A percentile compares a stretch with the other conserved stretches of the same genome.
phyloP scores from a whole-genome alignment of 768 basidiomycete genomes.

The Mycena venus region DNA sequence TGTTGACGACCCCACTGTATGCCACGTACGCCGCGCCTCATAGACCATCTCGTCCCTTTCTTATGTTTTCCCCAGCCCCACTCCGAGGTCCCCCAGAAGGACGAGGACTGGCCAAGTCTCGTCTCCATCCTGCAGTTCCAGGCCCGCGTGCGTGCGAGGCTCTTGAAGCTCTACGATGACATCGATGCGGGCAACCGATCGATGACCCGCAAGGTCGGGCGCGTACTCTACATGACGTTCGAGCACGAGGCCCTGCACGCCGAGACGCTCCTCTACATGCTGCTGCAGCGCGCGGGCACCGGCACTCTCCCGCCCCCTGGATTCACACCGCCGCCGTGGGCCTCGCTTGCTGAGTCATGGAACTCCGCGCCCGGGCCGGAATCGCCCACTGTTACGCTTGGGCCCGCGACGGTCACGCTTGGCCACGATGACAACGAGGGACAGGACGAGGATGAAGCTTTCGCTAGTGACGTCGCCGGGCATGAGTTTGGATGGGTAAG shows the following conservation, averaged over 20 bases:
- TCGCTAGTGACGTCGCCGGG: constrained; percentile 72
- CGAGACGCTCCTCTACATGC: constrained; percentile 97
- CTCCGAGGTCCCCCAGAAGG: constrained; percentile 84
- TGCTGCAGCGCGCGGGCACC: constrained; percentile 83
- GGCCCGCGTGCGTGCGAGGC: constrained; percentile 79
- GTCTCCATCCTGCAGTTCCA: constrained; percentile 81
- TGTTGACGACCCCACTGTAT: constrained; percentile 89
- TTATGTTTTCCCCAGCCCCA: constrained; percentile 69
- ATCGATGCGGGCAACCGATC: constrained; percentile 63
- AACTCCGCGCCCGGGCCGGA: constrained; percentile 59
- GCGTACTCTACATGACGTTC: constrained; percentile 91
- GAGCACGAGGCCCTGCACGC: constrained; percentile 93
- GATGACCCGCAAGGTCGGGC: constrained; percentile 75
- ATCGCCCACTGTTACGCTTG: constrained; percentile 65
- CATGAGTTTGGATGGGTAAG: constrained; percentile 31
- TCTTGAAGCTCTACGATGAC: constrained; percentile 80
- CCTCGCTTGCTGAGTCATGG: constrained; percentile 62
- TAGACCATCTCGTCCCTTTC: background rate
- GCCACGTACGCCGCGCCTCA: constrained; percentile 71
- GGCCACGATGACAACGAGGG: constrained; percentile 91
- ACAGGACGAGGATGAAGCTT: constrained; percentile 68
- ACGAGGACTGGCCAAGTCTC: constrained; percentile 91
- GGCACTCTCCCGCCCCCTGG: constrained; percentile 85
- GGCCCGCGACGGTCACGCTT: constrained; percentile 69
- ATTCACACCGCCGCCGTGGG: constrained; percentile 83